These are phyloP conservation scores for Paecilomyces formosus DNA, from an alignment of 2,329 filamentous ascomycete genomes.

Conservation along the genomic window DNA sequence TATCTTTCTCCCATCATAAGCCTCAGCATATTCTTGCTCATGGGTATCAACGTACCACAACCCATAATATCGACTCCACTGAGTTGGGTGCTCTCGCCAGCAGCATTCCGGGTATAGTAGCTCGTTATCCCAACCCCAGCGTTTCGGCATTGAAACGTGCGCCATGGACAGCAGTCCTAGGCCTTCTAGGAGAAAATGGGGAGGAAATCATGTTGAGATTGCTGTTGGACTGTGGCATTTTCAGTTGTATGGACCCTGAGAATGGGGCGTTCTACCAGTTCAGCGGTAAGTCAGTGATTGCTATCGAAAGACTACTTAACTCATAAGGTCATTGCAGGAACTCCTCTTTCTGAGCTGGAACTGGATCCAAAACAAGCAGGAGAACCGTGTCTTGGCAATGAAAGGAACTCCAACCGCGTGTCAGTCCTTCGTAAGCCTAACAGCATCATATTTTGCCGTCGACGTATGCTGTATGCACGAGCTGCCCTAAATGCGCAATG, in stretches of 20 bases:
- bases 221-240: conserved; percentile 71
- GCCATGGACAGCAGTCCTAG: conserved; percentile 70
- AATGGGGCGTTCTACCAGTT: conserved; percentile 68
- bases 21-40: conserved; percentile 75
- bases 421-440: conserved; percentile 24
- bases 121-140: conserved; percentile 60
- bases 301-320: background rate
- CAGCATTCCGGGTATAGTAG: conserved; percentile 59
- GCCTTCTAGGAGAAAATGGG: conserved; percentile 65
- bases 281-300: conserved; percentile 52
- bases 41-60: conserved; percentile 58
- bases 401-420: background rate
- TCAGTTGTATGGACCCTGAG: conserved; percentile 53
- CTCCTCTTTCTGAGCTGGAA: conserved; percentile 23
- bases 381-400: background rate
- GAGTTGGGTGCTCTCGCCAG: conserved; percentile 31
- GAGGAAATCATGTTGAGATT: conserved; percentile 72
- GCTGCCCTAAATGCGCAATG: conserved; percentile 63
- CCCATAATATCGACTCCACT: conserved; percentile 14
- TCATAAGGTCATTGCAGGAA: conserved; percentile 12
- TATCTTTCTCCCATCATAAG: conserved; percentile 39
- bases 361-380: conserved; percentile 2
- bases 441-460: conserved; percentile 69
- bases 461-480: conserved; percentile 77
- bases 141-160: conserved; percentile 59